These are phyloP conservation scores for Lachnellula subtilissima DNA, from an alignment of 2,329 filamentous ascomycete genomes.

Conservation along the genomic window DNA sequence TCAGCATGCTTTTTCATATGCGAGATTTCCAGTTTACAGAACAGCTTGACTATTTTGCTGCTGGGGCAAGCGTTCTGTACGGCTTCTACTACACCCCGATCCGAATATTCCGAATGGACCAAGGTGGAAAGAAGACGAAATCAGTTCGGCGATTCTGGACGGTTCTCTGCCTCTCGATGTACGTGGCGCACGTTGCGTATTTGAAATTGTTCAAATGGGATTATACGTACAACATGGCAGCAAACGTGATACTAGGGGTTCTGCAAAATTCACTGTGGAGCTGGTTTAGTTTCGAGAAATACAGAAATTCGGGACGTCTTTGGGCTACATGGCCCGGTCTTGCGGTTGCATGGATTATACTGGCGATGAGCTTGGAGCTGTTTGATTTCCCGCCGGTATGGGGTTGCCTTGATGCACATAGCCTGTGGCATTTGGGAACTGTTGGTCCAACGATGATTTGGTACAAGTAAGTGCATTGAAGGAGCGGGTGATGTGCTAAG, in stretches of 20 bases:
- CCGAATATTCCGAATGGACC: constrained; percentile 77
- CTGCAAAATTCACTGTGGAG: constrained; percentile 82
- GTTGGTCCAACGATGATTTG: constrained; percentile 83
- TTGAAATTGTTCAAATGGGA: constrained; percentile 85
- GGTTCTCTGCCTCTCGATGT: constrained; percentile 63
- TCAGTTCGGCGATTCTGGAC: constrained; percentile 70
- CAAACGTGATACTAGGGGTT: constrained; percentile 78
- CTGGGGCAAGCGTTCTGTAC: constrained; percentile 84
- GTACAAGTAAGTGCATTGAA: constrained; percentile 74
- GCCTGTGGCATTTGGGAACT: constrained; percentile 91
- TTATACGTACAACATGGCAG: constrained; percentile 97
- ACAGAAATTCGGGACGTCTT: constrained; percentile 61
- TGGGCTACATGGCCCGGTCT: constrained; percentile 91
- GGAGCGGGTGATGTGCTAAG: not conserved
- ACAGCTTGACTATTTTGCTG: constrained; percentile 93
- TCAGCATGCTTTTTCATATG: constrained; percentile 88
- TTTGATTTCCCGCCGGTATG: constrained; percentile 86
- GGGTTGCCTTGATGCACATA: constrained; percentile 86
- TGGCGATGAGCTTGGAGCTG: constrained; percentile 93
- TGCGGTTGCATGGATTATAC: constrained; percentile 84
- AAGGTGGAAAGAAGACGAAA: constrained; percentile 35
- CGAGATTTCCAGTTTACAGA: constrained; percentile 82
- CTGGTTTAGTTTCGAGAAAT: constrained; percentile 73
- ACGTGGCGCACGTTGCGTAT: constrained; percentile 73
- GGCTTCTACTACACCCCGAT: constrained; percentile 82